A percentile compares a stretch with the other conserved stretches of the same genome.
Conservation (phyloP, 805 yeast species). For the Danielia oregonensis region DNA sequence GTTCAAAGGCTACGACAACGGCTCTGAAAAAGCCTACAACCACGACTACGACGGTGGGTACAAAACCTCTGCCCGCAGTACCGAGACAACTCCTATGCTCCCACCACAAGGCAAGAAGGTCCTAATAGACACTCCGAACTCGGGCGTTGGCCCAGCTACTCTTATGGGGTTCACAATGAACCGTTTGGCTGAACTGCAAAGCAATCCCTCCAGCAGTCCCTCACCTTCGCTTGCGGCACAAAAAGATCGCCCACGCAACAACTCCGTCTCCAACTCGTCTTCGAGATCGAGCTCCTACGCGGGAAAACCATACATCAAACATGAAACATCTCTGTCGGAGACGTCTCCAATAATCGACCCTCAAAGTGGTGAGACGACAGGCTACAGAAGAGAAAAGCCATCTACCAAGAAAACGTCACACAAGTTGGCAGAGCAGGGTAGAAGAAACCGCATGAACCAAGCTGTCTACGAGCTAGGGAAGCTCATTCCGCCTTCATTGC, state of each 20-base stretch:
- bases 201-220: background rate
- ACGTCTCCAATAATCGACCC: slow-evolving; percentile 16
- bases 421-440: slow-evolving; percentile 93
- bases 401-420: slow-evolving; percentile 67
- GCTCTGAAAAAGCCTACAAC: background rate
- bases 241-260: background rate
- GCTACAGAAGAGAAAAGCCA: slow-evolving; percentile 28
- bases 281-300: background rate
- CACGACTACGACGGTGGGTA: too few relatives aligned
- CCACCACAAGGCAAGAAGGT: slow-evolving; percentile 35
- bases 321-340: slow-evolving; percentile 15
- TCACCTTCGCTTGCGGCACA: background rate
- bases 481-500: slow-evolving; percentile 61
- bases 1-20: background rate
- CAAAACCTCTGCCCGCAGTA: too few relatives aligned
- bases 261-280: slow-evolving; percentile 1
- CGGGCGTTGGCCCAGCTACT: slow-evolving; percentile 24
- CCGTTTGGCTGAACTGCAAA: slow-evolving; percentile 35
- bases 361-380: slow-evolving; percentile 2
- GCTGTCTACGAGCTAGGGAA: slow-evolving; percentile 75
- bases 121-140: slow-evolving; percentile 14
- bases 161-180: slow-evolving; percentile 48
- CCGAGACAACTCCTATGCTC: slow-evolving; percentile 29
- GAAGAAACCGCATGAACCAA: slow-evolving; percentile 86
- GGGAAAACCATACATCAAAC: background rate